Base-by-base conservation (phyloP, 192 early-diverging fungal genomes). In the Geranomyces variabilis region DNA sequence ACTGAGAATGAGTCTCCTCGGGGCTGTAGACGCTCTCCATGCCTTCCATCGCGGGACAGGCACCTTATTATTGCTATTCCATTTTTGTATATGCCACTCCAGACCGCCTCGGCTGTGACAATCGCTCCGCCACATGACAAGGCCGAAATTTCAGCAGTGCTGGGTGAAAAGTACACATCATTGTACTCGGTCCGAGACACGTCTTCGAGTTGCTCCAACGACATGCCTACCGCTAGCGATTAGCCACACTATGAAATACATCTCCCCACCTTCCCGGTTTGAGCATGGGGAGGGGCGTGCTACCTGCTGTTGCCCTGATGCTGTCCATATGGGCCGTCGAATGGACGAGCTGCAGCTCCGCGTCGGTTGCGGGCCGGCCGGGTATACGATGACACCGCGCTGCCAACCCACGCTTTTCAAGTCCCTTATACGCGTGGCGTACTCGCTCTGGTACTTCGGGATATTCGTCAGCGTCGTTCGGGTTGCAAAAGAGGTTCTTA, bases 21-120 rank as follows among this genome's bases (percentile, higher is more conserved):
- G n/a, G n/a, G n/a, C n/a, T n/a, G n/a, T n/a, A n/a, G n/a, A n/a
- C n/a, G n/a, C n/a, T n/a, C n/a, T n/a, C n/a, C n/a, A n/a, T n/a
- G n/a, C n/a, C n/a, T n/a, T n/a, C n/a, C n/a, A n/a, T n/a, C n/a
- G n/a, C n/a, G n/a, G n/a, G n/a, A n/a, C n/a, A n/a, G n/a, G 19
- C 60, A 83, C 81, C 81, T 36, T 43, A 98, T 84, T 47, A 96
- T 88, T 0, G 95, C 95, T 67, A 98, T 81, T 0, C 90, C 94
- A 67, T 94, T 93, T 14, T 81, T 63, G 30, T 94, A 82, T 19
- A 71, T 65, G 22, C 90, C 88, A 0, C 33, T 67, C 17, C 84
- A 86, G 0, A 98, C 93, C 19, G 87, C 88, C 28, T 86, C 75
- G 67, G 92, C 92, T 8, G 91, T 71, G 48, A 89, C 82, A 29